These are phyloP conservation scores for Fusarium xyrophilum DNA, from an alignment of 2,329 filamentous ascomycete species.

Conservation along the genomic window DNA sequence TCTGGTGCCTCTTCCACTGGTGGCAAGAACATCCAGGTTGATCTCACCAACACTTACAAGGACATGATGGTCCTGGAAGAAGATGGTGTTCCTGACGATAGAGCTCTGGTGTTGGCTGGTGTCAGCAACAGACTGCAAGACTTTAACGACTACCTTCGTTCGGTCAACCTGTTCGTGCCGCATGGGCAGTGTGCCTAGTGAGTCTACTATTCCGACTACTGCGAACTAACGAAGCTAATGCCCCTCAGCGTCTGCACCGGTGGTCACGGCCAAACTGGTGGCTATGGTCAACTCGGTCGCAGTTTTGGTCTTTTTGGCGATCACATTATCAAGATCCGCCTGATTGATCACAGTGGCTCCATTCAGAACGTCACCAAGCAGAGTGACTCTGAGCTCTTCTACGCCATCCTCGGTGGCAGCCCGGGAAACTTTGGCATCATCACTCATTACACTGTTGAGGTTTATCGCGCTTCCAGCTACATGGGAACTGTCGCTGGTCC, in stretches of 20 bases:
- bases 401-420: conserved; percentile 64
- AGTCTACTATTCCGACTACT: not conserved
- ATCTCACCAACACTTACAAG: conserved; percentile 48
- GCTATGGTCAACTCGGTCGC: conserved; percentile 55
- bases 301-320: conserved; percentile 63
- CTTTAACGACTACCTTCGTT: conserved; percentile 51
- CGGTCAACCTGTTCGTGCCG: conserved; percentile 53
- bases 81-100: conserved; percentile 34
- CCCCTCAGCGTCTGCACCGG: conserved; percentile 49
- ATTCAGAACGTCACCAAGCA: conserved; percentile 55
- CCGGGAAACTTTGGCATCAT: conserved; percentile 65
- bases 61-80: conserved; percentile 43
- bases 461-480: conserved; percentile 48
- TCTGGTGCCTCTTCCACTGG: conserved; percentile 56
- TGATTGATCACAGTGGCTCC: conserved; percentile 56
- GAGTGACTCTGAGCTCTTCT: conserved; percentile 64
- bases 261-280: conserved; percentile 57
- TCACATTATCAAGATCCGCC: conserved; percentile 56
- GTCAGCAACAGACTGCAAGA: conserved; percentile 53
- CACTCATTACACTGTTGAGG: conserved; percentile 57
- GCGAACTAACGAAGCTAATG: not conserved
- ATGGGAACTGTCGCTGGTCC: conserved; percentile 39
- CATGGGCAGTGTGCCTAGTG: conserved; percentile 53
- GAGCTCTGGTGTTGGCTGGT: conserved; percentile 48
- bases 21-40: conserved; percentile 54